A percentile compares a stretch with the other conserved stretches of the same genome.
These are phyloP conservation scores for Pulveroboletus frians DNA, from an alignment of 768 basidiomycete species.

Conservation along the genomic window DNA sequence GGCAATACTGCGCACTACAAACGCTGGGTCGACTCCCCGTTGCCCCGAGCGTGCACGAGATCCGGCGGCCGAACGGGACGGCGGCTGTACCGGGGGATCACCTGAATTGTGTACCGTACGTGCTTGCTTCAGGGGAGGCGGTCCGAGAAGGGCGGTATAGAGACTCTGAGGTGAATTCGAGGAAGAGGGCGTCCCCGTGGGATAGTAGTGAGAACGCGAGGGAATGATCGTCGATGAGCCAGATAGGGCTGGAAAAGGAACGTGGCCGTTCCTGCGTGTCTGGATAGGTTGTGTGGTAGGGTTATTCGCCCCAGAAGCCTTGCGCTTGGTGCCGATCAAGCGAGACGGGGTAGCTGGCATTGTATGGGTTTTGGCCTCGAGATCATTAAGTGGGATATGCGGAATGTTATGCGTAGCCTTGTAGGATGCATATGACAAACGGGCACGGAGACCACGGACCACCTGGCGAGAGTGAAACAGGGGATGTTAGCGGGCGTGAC, in stretches of 20 bases:
- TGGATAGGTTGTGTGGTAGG: conserved; percentile 45
- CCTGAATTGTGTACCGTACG: conserved; percentile 72
- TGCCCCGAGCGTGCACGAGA: conserved; percentile 23
- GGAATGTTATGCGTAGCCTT: conserved; percentile 74
- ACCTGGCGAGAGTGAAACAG: conserved; percentile 47
- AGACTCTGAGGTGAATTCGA: conserved; percentile 52
- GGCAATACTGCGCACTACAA: conserved; percentile 39
- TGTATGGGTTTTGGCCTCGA: conserved; percentile 54
- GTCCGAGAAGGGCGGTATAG: conserved; percentile 70
- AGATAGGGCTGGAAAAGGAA: conserved; percentile 33
- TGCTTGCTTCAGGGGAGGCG: conserved; percentile 69
- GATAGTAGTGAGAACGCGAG: conserved; percentile 42
- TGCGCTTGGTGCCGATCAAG: conserved; percentile 57
- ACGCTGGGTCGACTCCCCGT: conserved; percentile 10
- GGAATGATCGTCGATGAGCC: conserved; percentile 25
- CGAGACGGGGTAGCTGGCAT: conserved; percentile 45
- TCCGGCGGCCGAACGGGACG: conserved; percentile 35
- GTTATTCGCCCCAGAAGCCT: conserved; percentile 37
- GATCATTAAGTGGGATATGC: conserved; percentile 60
- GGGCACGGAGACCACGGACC: conserved; percentile 73
- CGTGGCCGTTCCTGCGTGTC: conserved; percentile 41
- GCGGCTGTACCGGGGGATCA: conserved; percentile 59
- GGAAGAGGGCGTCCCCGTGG: conserved; percentile 32
- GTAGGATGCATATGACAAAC: conserved; percentile 79
- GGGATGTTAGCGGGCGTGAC: conserved; percentile 23